A percentile compares a stretch with the other conserved stretches of the same genome.
Conservation (phyloP, 768 basidiomycete genomes). For the Neoboletus subvelutipes region DNA sequence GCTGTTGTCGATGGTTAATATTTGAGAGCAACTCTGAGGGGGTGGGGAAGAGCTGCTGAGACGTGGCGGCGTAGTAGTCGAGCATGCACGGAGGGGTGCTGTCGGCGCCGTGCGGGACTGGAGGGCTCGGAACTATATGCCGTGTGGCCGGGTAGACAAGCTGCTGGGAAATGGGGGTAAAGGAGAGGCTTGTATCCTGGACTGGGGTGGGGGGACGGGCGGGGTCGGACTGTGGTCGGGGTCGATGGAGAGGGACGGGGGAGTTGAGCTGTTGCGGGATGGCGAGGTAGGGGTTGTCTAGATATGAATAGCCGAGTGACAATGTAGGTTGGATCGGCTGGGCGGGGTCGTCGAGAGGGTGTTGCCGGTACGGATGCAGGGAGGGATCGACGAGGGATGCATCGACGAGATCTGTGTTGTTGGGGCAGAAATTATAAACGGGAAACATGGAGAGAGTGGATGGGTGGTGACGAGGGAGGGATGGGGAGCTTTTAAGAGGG, state of each 20-base stretch:
- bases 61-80: constrained; percentile 22
- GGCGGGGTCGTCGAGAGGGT: background rate
- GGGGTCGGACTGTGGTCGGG: background rate
- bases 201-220: constrained; percentile 9
- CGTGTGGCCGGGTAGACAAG: constrained; percentile 14
- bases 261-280: background rate
- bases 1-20: constrained; percentile 22
- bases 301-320: constrained; percentile 17
- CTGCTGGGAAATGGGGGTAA: constrained; percentile 10
- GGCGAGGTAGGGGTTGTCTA: constrained; percentile 10
- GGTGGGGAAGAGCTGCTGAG: constrained; percentile 55
- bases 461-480: background rate
- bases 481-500: constrained; percentile 4
- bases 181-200: constrained; percentile 3
- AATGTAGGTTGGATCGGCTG: background rate
- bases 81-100: constrained; percentile 3
- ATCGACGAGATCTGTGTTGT: constrained; percentile 15
- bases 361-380: background rate
- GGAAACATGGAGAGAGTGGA: constrained; percentile 9
- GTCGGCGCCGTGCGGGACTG: background rate
- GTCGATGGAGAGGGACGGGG: background rate
- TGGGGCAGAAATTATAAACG: background rate
- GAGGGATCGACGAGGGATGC: background rate
- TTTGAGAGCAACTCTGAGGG: constrained; percentile 62
- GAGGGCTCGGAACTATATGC: background rate